Evolutionary conservation across 129 eudicot species (phyloP).

Genomic region (Dittrichia graveolens): DNA sequence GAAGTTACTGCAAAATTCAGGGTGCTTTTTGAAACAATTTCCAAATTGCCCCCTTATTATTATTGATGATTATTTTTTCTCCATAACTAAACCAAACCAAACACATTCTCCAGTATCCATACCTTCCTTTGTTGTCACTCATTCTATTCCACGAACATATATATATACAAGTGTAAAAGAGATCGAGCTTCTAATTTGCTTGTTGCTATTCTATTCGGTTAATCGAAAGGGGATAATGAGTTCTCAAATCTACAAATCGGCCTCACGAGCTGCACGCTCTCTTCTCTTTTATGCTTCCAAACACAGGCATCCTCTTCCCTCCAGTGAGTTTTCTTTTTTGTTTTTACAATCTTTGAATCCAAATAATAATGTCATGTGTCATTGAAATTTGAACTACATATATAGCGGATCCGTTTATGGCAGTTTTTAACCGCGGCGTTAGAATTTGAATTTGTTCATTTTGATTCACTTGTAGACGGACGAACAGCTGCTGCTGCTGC

Average conservation of each 20-base stretch:
- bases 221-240: slow-evolving; percentile 48
- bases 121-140: slow-evolving; percentile 39
- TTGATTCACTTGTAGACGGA: slow-evolving; percentile 49
- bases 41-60: neutral
- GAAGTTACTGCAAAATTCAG: neutral
- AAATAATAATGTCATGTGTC: neutral
- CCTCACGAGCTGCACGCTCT: slow-evolving; percentile 67
- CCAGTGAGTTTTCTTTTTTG: slow-evolving; percentile 43
- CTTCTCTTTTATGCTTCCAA: slow-evolving; percentile 70
- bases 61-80: slow-evolving; percentile 11
- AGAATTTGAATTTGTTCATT: neutral
- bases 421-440: neutral
- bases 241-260: slow-evolving; percentile 70
- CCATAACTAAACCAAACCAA: slow-evolving; percentile 22
- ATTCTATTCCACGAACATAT: slow-evolving; percentile 21
- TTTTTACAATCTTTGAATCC: neutral
- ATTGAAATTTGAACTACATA: neutral
- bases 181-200: slow-evolving; percentile 5
- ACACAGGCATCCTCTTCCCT: slow-evolving; percentile 48
- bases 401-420: slow-evolving; percentile 4
- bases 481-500: slow-evolving; percentile 72
- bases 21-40: neutral
- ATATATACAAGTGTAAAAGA: neutral
- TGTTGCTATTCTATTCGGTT: slow-evolving; percentile 9
- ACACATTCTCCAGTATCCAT: neutral